Evolutionary conservation across 2,329 filamentous ascomycete species (phyloP), one percentile per base, ranked within the genome.

Genomic region (Aspergillus puulaauensis): DNA sequence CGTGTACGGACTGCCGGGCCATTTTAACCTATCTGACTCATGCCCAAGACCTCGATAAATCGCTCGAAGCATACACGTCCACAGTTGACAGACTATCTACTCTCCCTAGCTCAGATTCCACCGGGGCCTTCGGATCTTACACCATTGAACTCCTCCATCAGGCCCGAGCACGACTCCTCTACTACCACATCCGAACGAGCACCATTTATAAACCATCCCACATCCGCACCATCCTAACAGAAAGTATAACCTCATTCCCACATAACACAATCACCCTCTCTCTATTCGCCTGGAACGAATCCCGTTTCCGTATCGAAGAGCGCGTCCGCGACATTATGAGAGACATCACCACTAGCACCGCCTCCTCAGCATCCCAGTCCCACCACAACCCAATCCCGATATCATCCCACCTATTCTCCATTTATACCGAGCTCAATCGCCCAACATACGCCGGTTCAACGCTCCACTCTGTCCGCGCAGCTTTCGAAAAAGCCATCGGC

Each of bases 261-360:
- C 79, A 80, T 49, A 97, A 96, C 75, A 90, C 86, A 1, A 80
- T 91, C 6, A 88, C 97, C 60, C 80, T 96, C 1, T 79, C 83
- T 1, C 76, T 95, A 0, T 89, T 89, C 62, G 83, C 86, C n/a
- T 90, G 87, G 79, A 87, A 90, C 61, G 88, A 93, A 69, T 80
- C 85, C 2, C 84, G 87, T 7, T 84, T 91, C 44, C 83, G 87
- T 23, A 82, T 95, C 54, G 84, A 91, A 60, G 90, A 96, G 64
- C 88, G 90, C 17, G 84, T 96, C 19, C 86, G 90, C n/a, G 79
- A 83, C 6, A 75, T 90, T 8, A 77, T 93, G 11, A 74, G 81
- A 19, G 71, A 76, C 35, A 60, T 70, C 63, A 56, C 66, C 21
- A 47, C 35, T 45, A 59, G 47, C n/a, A 17, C 60, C 31, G 45